Conservation (phyloP, 371 early-diverging fungal species). For the Mucor lusitanicus region DNA sequence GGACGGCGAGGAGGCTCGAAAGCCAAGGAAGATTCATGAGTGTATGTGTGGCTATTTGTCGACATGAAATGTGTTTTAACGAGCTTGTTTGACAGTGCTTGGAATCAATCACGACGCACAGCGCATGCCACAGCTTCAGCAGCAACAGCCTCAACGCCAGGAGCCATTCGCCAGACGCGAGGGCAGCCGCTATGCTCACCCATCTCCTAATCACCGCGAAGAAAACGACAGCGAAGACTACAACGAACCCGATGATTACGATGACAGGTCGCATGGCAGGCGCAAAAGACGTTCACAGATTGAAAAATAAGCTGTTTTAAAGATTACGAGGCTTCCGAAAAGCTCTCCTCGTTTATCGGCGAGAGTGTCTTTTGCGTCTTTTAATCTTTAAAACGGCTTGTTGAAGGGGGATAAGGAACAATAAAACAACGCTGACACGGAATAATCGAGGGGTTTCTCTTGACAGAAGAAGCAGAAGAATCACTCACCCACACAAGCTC, state of each 20-base stretch:
- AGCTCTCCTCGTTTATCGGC: background rate
- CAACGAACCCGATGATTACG: too few species aligned
- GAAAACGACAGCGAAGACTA: background rate
- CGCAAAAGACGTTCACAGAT: background rate
- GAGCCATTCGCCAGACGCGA: background rate
- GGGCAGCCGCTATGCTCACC: background rate
- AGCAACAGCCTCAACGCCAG: background rate
- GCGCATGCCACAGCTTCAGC: background rate
- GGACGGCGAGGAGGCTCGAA: background rate
- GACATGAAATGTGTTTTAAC: background rate
- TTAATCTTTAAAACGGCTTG: constrained; percentile 4
- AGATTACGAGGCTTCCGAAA: background rate
- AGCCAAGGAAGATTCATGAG: constrained; percentile 26
- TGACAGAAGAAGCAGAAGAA: too few species aligned
- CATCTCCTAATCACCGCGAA: background rate
- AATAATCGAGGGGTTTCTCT: background rate
- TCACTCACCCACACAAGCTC: too few species aligned
- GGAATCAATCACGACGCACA: background rate
- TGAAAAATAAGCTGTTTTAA: constrained; percentile 3
- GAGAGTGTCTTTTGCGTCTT: background rate
- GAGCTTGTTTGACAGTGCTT: background rate
- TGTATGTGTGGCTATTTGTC: constrained; percentile 3
- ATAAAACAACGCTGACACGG: constrained; percentile 14
- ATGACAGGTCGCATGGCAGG: background rate
- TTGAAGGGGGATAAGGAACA: constrained; percentile 7